Base-by-base conservation (phyloP, 345 rosid genomes). In the Moricandia moricandioides region DNA sequence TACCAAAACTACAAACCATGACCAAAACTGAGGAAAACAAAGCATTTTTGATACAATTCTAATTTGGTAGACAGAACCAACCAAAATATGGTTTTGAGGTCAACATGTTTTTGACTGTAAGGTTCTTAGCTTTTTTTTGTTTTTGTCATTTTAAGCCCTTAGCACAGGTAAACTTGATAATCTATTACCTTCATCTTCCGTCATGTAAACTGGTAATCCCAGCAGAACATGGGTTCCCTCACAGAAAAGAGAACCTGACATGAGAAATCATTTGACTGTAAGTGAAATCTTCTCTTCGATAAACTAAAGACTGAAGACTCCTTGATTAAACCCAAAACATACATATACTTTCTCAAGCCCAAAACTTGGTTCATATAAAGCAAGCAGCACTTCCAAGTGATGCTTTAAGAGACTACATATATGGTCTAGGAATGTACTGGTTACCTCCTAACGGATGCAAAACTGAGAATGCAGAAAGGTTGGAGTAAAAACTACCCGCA, bases 361-460 rank as follows among this genome's bases (percentile, higher is more conserved):
- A 8, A 33, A 6, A 7, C 37, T 33, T 33, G 18, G 16, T 33
- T 61, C 65, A 33, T 17, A 61, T 17, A 34, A 10, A 49, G 70
- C 2, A 51, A 4, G 16, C 60, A 47, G 39, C 14, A 29, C 16
- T 9, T 67, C 59, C 5, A 47, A 30, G 29, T 30, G 16, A 10
- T 27, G 24, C n/a, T 65, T 3, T 9, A 17, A 3, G 40, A 51
- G 60, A 67, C 29, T 67, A 56, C 33, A 1, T 37, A 27, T 14
- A 51, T 52, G 71, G 18, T 33, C 47, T 51, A 35, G 18, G 26
- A 35, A 35, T 35, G 14, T 56, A 37, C 52, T 56, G 11, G 40
- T 31, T 69, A 69, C 65, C 65, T 37, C n/a, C 54, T 57, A 39
- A 69, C 14, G n/a, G 34, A 35, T 69, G 34, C 71, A 34, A 12